Evolutionary conservation across 306 rosid genomes (phyloP).

Genomic region (Notholithocarpus densiflorus): DNA sequence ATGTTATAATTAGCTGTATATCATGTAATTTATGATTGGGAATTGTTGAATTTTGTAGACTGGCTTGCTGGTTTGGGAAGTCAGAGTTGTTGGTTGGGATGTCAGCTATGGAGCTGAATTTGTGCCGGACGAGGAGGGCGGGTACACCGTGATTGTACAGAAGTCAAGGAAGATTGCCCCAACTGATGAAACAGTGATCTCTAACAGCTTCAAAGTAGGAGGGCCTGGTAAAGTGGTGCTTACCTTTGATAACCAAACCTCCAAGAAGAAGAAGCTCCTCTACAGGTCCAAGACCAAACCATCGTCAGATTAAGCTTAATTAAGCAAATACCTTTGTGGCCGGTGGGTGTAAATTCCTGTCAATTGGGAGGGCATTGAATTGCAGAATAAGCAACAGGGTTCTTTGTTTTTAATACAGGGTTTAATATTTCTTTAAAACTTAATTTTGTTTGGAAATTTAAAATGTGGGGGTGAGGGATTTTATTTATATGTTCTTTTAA

Average conservation of each 20-base stretch:
- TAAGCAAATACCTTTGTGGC: background rate
- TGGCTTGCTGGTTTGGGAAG: constrained; percentile 66
- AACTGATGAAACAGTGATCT: constrained; percentile 63
- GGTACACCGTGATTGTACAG: constrained; percentile 80
- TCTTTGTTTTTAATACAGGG: constrained; percentile 31
- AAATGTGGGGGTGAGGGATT: constrained; percentile 21
- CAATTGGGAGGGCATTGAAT: background rate
- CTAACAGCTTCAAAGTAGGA: constrained; percentile 61
- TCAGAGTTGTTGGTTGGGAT: constrained; percentile 83
- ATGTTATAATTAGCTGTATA: background rate
- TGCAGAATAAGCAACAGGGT: constrained; percentile 8
- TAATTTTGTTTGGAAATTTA: constrained; percentile 18
- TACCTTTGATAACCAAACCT: constrained; percentile 75
- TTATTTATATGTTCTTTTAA: constrained; percentile 25
- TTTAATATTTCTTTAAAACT: constrained; percentile 23
- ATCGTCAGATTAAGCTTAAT: constrained; percentile 30
- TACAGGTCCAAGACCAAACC: constrained; percentile 88
- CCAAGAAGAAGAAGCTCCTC: constrained; percentile 92
- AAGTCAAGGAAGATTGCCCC: constrained; percentile 64
- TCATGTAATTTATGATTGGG: background rate
- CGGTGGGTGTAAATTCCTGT: background rate
- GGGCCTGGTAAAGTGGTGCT: constrained; percentile 80
- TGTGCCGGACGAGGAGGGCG: constrained; percentile 63
- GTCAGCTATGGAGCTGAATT: constrained; percentile 86
- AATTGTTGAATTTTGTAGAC: constrained; percentile 38